Conservation (phyloP, 805 yeast species). For the Sugiyamaella americana region DNA sequence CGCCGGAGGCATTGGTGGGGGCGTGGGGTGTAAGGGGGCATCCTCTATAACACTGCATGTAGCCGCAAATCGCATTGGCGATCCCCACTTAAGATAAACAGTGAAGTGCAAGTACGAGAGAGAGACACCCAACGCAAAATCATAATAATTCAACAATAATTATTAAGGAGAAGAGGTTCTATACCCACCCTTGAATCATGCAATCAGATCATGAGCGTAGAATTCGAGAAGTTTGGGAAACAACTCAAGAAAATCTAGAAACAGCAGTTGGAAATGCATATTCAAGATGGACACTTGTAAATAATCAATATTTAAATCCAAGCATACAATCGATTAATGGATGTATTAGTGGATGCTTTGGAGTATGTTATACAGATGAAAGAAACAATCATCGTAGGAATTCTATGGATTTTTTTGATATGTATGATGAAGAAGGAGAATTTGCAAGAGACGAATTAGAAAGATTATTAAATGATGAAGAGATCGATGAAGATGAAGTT, state of each 20-base stretch:
- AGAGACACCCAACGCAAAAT: no score
- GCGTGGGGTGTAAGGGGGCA: no score
- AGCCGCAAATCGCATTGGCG: no score
- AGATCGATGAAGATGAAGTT: conserved; percentile 7
- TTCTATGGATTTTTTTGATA: conserved; percentile 24
- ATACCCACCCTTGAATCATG: no score
- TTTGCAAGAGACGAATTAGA: conserved; percentile 25
- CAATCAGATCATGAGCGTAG: conserved; percentile 15
- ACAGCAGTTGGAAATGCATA: conserved; percentile 24
- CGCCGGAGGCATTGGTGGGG: no score
- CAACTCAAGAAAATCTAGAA: conserved; percentile 25
- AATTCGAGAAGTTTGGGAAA: conserved; percentile 22
- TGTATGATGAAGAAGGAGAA: conserved; percentile 26
- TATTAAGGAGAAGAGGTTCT: no score
- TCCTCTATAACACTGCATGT: no score
- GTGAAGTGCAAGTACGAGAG: no score
- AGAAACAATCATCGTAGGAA: conserved; percentile 17
- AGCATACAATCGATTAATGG: conserved; percentile 5
- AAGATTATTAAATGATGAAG: conserved; percentile 14
- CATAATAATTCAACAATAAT: no score
- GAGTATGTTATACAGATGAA: conserved; percentile 7
- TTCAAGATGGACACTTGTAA: conserved; percentile 17
- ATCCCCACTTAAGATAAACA: no score
- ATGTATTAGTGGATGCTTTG: conserved; percentile 10
- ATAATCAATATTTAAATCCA: conserved; percentile 16